These are phyloP conservation scores for Fusarium sp. DNA, from an alignment of 2,329 filamentous ascomycete species.

Conservation along the genomic window DNA sequence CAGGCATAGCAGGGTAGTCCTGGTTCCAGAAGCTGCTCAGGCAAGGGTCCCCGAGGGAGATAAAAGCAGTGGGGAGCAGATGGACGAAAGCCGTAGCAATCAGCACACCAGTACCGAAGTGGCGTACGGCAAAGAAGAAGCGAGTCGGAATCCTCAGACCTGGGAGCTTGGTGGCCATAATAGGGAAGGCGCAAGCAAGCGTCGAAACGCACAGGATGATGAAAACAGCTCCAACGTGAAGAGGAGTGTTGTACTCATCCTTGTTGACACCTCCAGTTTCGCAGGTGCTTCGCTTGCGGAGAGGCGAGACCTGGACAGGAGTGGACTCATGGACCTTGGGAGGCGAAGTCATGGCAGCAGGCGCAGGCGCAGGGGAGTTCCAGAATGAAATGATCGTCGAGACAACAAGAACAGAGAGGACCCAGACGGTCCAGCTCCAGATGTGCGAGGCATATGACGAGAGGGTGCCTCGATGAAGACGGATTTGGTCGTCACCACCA, in stretches of 20 bases:
- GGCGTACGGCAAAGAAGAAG: constrained; percentile 69
- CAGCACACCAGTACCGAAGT: constrained; percentile 82
- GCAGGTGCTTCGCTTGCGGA: constrained; percentile 47
- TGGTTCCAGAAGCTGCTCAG: constrained; percentile 80
- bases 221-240: constrained; percentile 68
- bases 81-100: constrained; percentile 85
- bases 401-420: constrained; percentile 54
- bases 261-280: constrained; percentile 45
- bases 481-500: constrained; percentile 56
- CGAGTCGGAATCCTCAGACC: constrained; percentile 63
- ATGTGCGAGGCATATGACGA: constrained; percentile 47
- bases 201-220: constrained; percentile 61
- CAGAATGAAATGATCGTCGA: constrained; percentile 47
- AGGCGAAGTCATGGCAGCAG: background rate
- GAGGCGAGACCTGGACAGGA: constrained; percentile 23
- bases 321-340: constrained; percentile 16
- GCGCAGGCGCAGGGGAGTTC: constrained; percentile 18
- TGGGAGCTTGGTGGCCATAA: constrained; percentile 64
- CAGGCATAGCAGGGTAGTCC: constrained; percentile 81
- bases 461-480: constrained; percentile 47
- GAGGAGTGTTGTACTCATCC: constrained; percentile 63
- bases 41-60: constrained; percentile 71
- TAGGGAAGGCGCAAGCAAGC: constrained; percentile 63
- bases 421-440: constrained; percentile 57
- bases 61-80: constrained; percentile 73